These are phyloP conservation scores for Acanthochlamys bracteata DNA, from an alignment of 106 monocot genomes.

Conservation along the genomic window DNA sequence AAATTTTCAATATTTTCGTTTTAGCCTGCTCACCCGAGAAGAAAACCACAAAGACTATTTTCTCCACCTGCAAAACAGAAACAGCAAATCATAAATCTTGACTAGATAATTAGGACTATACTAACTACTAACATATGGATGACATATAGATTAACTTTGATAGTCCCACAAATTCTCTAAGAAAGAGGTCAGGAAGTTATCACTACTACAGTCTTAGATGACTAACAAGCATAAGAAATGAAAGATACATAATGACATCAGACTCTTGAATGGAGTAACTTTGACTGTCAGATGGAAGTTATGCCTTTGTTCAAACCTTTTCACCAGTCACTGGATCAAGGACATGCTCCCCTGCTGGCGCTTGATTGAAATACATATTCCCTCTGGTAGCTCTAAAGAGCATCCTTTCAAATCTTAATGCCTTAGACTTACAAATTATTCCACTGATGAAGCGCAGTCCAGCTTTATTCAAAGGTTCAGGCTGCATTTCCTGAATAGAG, in stretches of 20 bases:
- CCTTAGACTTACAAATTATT: slow-evolving; percentile 83
- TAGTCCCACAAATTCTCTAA: neutral
- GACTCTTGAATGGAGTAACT: neutral
- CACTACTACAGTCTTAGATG: neutral
- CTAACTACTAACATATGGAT: neutral
- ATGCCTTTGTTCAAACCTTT: slow-evolving; percentile 34
- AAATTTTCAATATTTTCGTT: slow-evolving; percentile 85
- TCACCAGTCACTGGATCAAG: slow-evolving; percentile 81
- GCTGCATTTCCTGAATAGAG: slow-evolving; percentile 43
- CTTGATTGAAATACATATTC: slow-evolving; percentile 97
- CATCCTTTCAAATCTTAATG: slow-evolving; percentile 85
- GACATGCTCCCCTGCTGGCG: slow-evolving; percentile 82
- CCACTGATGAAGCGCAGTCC: slow-evolving; percentile 94
- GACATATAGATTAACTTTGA: neutral
- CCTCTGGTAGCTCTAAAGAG: slow-evolving; percentile 98
- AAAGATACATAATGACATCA: neutral
- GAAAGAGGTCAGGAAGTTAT: neutral
- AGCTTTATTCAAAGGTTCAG: slow-evolving; percentile 49
- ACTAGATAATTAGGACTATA: neutral
- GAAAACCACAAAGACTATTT: slow-evolving; percentile 92
- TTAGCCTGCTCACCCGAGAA: slow-evolving; percentile 96
- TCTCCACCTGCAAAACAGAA: slow-evolving; percentile 66
- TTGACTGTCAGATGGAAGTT: neutral
- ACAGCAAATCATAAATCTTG: neutral
- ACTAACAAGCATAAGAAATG: too few relatives aligned